These are phyloP conservation scores for Coniochaeta sp. DNA, from an alignment of 2,329 filamentous ascomycete species.

Conservation along the genomic window DNA sequence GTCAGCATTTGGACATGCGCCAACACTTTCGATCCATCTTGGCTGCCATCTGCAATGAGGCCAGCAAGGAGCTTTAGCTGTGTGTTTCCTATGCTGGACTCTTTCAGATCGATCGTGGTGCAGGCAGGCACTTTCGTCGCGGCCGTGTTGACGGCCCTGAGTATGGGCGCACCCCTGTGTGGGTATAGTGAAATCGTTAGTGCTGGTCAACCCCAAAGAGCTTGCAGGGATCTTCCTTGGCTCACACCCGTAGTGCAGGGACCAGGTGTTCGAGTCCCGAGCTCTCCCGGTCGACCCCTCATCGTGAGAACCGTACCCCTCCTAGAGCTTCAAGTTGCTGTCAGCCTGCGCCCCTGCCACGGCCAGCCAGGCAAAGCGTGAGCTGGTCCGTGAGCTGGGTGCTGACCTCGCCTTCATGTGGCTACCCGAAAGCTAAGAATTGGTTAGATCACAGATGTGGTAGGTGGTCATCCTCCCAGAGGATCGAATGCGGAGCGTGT, in stretches of 20 bases:
- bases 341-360: not conserved
- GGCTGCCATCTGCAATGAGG: not conserved
- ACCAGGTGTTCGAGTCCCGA: not conserved
- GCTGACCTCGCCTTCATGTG: constrained; percentile 21
- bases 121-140: not conserved
- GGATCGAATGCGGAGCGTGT: not conserved
- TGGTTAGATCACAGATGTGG: constrained; percentile 3
- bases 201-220: not conserved
- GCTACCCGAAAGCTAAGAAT: constrained; percentile 12
- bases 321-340: not conserved
- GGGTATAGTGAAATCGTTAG: not conserved
- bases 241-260: not conserved
- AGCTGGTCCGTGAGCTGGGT: constrained; percentile 11
- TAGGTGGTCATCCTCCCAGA: not conserved
- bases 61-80: not conserved
- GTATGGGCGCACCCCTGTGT: not conserved
- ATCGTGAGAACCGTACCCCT: not conserved
- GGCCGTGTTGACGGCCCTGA: not conserved
- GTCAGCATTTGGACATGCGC: not conserved
- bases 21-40: not conserved
- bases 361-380: not conserved
- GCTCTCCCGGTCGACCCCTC: not conserved
- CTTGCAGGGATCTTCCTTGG: not conserved
- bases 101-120: not conserved
- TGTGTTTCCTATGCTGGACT: not conserved